Conservation (phyloP, 2,329 filamentous ascomycete species). For the Penicillium crustosum region DNA sequence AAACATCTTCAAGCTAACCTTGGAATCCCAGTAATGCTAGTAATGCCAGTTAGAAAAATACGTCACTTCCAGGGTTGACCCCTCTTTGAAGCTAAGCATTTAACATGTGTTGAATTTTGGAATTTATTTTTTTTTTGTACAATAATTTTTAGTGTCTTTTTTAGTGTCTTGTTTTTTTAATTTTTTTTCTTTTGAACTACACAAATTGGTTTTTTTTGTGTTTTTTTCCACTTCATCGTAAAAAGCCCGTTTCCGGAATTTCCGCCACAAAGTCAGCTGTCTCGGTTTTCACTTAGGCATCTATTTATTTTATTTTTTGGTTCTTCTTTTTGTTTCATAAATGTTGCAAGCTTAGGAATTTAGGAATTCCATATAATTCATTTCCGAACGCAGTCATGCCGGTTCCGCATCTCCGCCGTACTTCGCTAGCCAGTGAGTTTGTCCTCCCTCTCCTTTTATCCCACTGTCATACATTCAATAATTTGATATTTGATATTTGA, state of each 20-base stretch:
- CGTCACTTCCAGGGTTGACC: constrained; percentile 11
- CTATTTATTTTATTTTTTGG: neutral
- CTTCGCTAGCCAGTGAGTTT: constrained; percentile 41
- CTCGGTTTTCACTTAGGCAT: neutral
- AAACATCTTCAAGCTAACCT: too few species aligned
- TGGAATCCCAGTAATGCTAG: neutral
- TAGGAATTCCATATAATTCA: constrained; percentile 2
- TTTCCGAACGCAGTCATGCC: constrained; percentile 35
- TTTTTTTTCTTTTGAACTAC: neutral
- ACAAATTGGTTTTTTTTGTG: neutral
- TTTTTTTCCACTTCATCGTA: neutral
- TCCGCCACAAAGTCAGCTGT: constrained; percentile 3
- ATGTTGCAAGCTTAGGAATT: neutral
- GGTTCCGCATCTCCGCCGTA: constrained; percentile 39
- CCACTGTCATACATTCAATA: constrained; percentile 1
- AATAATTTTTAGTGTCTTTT: neutral
- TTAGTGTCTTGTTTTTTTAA: neutral
- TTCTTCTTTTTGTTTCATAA: neutral
- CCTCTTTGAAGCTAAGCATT: constrained; percentile 12
- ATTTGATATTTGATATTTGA: neutral
- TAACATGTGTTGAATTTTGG: too few species aligned
- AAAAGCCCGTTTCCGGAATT: constrained; percentile 2
- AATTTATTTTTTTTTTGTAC: neutral
- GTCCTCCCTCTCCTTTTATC: neutral
- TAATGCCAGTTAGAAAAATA: constrained; percentile 3